Base-by-base conservation (phyloP, 1,284 basidiomycete species). In the Rhodofomes roseus region DNA sequence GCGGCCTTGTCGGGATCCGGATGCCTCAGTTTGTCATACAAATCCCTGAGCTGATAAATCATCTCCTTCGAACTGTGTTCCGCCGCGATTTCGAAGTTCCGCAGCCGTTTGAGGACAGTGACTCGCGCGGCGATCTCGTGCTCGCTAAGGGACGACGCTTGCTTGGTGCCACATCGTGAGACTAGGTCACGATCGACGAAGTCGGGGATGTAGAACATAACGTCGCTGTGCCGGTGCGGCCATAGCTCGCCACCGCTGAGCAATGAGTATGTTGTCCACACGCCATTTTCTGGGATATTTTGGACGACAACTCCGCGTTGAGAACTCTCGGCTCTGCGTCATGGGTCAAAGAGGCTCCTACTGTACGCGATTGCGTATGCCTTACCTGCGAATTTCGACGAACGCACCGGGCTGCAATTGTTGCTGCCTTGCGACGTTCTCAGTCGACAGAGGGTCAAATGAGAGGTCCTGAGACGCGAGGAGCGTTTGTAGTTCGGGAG, bases 331-430 rank as follows among this genome's bases (percentile, higher is more conserved):
- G 40, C 54, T 52, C 66, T 67, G 37, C 1, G 29, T 4, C 31
- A 59, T n/a, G 31, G 4, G 48, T 25, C 25, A 41, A 3, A 57
- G 37, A 48, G 14, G 29, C 18, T 27, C 18, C 1, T 3, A 16
- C 4, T 39, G 20, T 44, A 41, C 4, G 2, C 31, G 12, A 18
- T 34, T 34, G n/a, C 14, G 25, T 3, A 25, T 25, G 29, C 71
- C 79, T 58, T 64, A 85, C 87, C 80, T 80, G 62, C 87, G 77
- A 36, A 85, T 67, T 64, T 89, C 87, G 29, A 89, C 74, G 56
- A 87, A 83, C 18, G 84, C 77, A 0, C 87, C 87, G 2, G 77
- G 77, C 44, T 56, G 54, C 16, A 68, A 54, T 4, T 54, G 51
- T 48, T 50, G 16, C 18, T 12, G 3, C 44, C 31, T 53, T 7